phyloP scores from a whole-genome alignment of 2,329 filamentous ascomycete genomes.

The Davidsoniella virescens region DNA sequence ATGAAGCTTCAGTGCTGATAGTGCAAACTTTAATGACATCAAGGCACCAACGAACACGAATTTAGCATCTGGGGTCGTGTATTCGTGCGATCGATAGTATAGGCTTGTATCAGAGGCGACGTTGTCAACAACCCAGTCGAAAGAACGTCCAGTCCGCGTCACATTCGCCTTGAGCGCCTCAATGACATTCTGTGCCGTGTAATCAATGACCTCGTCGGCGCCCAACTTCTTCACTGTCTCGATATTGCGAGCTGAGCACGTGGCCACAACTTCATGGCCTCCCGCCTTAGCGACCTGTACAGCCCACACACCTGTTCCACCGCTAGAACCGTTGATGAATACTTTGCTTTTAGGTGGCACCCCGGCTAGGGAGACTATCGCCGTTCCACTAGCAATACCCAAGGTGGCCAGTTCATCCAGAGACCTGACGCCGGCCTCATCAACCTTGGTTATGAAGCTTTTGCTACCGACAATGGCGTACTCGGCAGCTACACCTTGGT shows the following conservation, averaged over 20 bases:
- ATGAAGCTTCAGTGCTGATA: constrained; percentile 17
- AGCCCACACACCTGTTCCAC: constrained; percentile 43
- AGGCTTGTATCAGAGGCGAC: constrained; percentile 36
- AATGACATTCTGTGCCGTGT: constrained; percentile 33
- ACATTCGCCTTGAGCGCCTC: constrained; percentile 29
- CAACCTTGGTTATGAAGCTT: constrained; percentile 5
- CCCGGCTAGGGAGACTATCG: not conserved
- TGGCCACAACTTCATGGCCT: constrained; percentile 43
- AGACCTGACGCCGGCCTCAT: constrained; percentile 18
- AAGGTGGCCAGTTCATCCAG: constrained; percentile 34
- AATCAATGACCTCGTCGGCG: constrained; percentile 50
- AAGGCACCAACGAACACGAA: constrained; percentile 35
- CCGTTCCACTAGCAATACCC: constrained; percentile 25
- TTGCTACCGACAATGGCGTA: constrained; percentile 23
- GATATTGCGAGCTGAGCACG: constrained; percentile 43
- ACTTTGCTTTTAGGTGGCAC: constrained; percentile 32
- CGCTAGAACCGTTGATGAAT: constrained; percentile 50
- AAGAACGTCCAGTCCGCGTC: constrained; percentile 21
- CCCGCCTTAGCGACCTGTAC: constrained; percentile 49
- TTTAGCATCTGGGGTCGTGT: constrained; percentile 29
- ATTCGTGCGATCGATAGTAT: constrained; percentile 35
- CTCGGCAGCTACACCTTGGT: constrained; percentile 28
- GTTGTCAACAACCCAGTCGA: constrained; percentile 41
- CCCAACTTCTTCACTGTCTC: constrained; percentile 41
- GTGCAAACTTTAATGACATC: constrained; percentile 17